A percentile compares a stretch with the other conserved stretches of the same genome.
Conservation (phyloP, 2,329 filamentous ascomycete species). For the Colletotrichum sp. region DNA sequence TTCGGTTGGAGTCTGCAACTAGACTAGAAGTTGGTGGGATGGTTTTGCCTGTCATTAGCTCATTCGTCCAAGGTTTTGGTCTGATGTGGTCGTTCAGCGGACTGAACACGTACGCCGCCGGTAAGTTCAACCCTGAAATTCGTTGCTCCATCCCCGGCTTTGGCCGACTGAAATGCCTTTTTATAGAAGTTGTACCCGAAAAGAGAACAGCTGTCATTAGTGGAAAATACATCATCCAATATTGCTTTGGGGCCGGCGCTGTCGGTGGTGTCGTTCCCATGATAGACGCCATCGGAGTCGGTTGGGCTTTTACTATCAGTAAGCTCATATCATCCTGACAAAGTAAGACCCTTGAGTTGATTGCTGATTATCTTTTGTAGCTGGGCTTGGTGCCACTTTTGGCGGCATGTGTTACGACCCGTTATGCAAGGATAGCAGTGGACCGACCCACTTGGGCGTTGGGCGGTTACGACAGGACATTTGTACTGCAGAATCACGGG, state of each 20-base stretch:
- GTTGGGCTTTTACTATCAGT: neutral
- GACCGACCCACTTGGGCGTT: too few species aligned
- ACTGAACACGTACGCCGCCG: neutral
- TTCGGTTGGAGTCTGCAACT: neutral
- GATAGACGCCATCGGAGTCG: neutral
- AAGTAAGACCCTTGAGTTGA: accelerated
- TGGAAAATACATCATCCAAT: neutral
- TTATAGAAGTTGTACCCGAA: neutral
- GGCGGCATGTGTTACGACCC: too few species aligned
- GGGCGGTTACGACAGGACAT: too few species aligned
- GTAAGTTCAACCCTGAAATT: neutral
- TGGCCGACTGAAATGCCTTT: neutral
- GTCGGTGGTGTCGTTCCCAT: neutral
- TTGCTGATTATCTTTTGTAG: neutral
- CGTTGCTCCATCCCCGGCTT: neutral
- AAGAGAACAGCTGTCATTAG: neutral
- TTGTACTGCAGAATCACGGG: too few species aligned
- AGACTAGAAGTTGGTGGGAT: neutral
- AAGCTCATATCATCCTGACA: neutral
- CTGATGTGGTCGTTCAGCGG: neutral
- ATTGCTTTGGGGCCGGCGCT: neutral
- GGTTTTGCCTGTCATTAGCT: neutral
- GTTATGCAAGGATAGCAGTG: too few species aligned
- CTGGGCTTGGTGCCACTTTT: neutral
- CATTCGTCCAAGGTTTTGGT: neutral